phyloP scores from a whole-genome alignment of 345 rosid genomes.

The Draba incana region DNA sequence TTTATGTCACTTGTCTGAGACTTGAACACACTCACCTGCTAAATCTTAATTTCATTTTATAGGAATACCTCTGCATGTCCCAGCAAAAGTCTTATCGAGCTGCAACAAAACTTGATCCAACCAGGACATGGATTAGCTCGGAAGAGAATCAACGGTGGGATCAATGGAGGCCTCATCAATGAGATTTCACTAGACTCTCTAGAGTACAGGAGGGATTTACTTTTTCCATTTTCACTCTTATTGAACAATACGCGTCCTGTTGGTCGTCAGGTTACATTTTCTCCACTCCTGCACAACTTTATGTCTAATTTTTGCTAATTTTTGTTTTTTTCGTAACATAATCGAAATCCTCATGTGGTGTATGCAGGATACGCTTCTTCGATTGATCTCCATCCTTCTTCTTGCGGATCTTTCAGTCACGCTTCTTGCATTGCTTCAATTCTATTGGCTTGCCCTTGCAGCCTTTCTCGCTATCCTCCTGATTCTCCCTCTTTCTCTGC shows the following conservation, averaged over 20 bases:
- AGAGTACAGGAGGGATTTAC: conserved; percentile 69
- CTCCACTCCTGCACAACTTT: conserved; percentile 9
- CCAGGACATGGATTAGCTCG: conserved; percentile 72
- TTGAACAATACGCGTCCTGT: conserved; percentile 85
- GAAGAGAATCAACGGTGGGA: conserved; percentile 85
- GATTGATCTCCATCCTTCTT: conserved; percentile 77
- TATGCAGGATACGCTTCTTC: conserved; percentile 81
- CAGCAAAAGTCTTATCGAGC: conserved; percentile 54
- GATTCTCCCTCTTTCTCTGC: conserved; percentile 85
- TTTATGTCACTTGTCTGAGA: background rate
- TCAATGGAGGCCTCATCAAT: conserved; percentile 85
- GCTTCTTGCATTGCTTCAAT: conserved; percentile 81
- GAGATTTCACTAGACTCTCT: conserved; percentile 71
- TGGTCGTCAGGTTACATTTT: conserved; percentile 75
- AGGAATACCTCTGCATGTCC: conserved; percentile 58
- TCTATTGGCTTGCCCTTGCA: conserved; percentile 90
- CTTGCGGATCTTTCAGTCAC: conserved; percentile 87
- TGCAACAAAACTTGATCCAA: conserved; percentile 58
- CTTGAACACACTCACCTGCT: conserved; percentile 18
- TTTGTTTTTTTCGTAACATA: conserved; percentile 5
- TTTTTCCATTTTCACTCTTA: conserved; percentile 78
- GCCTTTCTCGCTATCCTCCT: conserved; percentile 87
- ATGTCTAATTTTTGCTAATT: background rate
- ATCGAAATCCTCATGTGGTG: conserved; percentile 5
- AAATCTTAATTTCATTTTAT: conserved; percentile 33